Evolutionary conservation across 768 basidiomycete species (phyloP), one percentile per base, ranked within the genome.

Genomic region (Tulasnella sp.): DNA sequence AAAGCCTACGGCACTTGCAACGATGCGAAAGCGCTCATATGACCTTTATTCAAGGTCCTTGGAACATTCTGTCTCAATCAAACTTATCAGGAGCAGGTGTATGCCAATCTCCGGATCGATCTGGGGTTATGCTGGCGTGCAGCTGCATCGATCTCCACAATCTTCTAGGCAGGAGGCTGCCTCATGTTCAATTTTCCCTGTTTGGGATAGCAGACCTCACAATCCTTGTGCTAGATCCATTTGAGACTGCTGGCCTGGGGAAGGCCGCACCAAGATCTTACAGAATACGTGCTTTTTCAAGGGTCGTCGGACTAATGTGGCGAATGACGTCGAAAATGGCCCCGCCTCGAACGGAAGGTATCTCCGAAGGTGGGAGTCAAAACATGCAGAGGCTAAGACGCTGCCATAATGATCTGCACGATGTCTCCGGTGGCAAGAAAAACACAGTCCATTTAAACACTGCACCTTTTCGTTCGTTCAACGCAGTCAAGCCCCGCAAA

Each of bases 71-170:
- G 64, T 69, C 64, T 69, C 64, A 22, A 54, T 69, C 64, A 34
- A 69, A 54, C 54, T 54, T 54, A 54, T 54, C 54, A 54, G 64
- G 34, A 69, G 31, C 64, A 69, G 64, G 64, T 69, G 34, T 31
- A 69, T 69, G 64, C 64, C 64, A 69, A 69, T 69, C 64, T 69
- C 64, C 64, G 64, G 64, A 69, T 69, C 64, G 64, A 69, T 69
- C 64, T 69, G 64, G 64, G 64, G 64, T 69, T 69, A 69, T 34
- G 64, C 34, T 69, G 16, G 64, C 64, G 34, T 28, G 64, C 31
- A 37, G 64, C 12, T 69, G 64, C 64, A 69, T 69, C 64, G 64
- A 69, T 69, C 64, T 69, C 64, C 64, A 69, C 64, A 69, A 69
- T 69, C 64, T 69, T 69, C 64, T 69, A 37, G 31, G 28, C 64